A percentile compares a stretch with the other conserved stretches of the same genome.
Evolutionary conservation across 225 moss, liverwort and hornwort genomes (phyloP).

Genomic region (Rhytidiadelphus loreus): DNA sequence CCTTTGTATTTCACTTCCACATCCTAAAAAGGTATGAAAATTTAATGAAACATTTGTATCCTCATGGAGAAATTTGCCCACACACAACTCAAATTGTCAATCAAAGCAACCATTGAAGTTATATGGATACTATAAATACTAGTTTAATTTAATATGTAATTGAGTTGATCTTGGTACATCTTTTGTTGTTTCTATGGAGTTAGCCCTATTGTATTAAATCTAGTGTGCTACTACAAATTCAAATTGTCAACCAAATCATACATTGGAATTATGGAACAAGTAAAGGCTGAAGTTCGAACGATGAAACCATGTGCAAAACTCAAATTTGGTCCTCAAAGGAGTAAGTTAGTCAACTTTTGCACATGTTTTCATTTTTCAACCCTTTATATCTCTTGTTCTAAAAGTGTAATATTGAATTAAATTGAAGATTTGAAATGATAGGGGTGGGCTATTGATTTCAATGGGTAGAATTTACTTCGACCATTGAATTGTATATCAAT

Average conservation of each 20-base stretch:
- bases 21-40: not conserved
- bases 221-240: not conserved
- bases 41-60: not conserved
- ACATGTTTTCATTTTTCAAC: not conserved
- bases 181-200: not conserved
- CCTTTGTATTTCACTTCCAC: not conserved
- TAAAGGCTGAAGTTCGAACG: no score
- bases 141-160: not conserved
- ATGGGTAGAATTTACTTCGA: accelerated
- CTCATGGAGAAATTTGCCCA: no score
- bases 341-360: not conserved
- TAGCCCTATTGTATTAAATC: not conserved
- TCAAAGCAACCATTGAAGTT: not conserved
- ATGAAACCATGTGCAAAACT: not conserved
- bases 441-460: accelerated
- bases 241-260: not conserved
- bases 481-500: not conserved
- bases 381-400: not conserved
- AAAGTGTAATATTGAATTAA: not conserved
- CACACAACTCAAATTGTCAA: no score
- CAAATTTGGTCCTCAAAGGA: not conserved
- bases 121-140: not conserved
- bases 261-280: not conserved
- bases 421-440: not conserved
- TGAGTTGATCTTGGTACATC: not conserved